Evolutionary conservation across 805 yeast species (phyloP), one percentile per base, ranked within the genome.

Genomic region (Martiniozyma abietophila): DNA sequence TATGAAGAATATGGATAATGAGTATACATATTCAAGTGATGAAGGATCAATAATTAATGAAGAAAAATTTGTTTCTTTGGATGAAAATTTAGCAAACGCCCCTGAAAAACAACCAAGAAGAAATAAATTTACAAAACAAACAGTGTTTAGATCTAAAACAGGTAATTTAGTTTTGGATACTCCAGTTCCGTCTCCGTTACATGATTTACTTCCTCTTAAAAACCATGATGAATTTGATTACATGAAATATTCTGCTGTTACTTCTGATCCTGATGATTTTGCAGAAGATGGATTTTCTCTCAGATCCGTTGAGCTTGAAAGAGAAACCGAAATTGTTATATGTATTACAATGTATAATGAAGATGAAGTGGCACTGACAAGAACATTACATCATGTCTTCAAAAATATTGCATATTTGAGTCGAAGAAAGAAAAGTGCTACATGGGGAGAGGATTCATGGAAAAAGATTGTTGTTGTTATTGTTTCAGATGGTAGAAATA

Each of bases 291-390:
- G 97, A 0, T 92, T 88, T 58, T 77, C 88, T 2, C 62, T 92
- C 32, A 71, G 98, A 47, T 81, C 94, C 7, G 80, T 84, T 6
- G 89, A 84, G 43, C 71, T 76, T 53, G 84, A 82, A 45, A 75
- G 98, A 53, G 96, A 86, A 49, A 89, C 92, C 19, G 97, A 94
- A 59, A 63, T 92, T 25, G 86, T 82, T 29, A 73, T 92, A 33
- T 88, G 97, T 59, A 74, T 92, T 45, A 92, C 98, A 21, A 89
- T 92, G 97, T 92, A 89, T 62, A 92, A 92, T 51, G 99, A 92
- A 60, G 94, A 84, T 56, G 96, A 88, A 55, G 67, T 68, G 35
- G 72, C 94, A 3, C 75, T 92, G 54, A 84, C 96, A 1, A 74
- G 97, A 60, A 94, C 98, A 0, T 67, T 92, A 71, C 95, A 94